phyloP scores from a whole-genome alignment of 495 filamentous ascomycete genomes.

The Lentithecium fluviatile region DNA sequence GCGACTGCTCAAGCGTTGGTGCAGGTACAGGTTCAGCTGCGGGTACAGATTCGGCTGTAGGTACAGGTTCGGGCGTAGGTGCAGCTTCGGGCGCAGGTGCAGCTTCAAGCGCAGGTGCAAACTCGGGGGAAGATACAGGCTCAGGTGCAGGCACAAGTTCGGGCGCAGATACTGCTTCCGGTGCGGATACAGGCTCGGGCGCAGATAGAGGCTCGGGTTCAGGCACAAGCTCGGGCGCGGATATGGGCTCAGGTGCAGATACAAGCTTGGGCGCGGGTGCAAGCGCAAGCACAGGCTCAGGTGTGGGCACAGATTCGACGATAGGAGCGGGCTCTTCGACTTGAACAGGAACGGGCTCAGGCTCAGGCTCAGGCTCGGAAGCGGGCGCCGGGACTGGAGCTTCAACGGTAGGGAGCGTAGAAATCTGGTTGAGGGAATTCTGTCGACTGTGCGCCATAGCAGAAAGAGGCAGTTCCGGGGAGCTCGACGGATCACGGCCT shows the following conservation, averaged over 20 bases:
- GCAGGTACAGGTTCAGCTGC: background rate
- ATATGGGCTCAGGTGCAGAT: background rate
- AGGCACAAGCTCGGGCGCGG: background rate
- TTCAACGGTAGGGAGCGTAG: slow-evolving; percentile 6
- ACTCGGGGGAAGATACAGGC: no score
- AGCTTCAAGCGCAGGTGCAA: no score
- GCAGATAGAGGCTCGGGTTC: background rate
- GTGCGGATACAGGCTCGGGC: background rate
- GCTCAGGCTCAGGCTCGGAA: background rate
- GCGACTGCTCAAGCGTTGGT: background rate
- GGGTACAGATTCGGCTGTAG: background rate
- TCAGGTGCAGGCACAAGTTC: no score
- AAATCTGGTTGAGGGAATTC: slow-evolving; percentile 36
- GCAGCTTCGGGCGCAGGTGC: background rate
- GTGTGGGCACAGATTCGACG: no score
- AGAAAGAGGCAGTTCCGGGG: slow-evolving; percentile 40
- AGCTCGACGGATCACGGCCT: slow-evolving; percentile 28
- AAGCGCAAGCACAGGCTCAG: background rate
- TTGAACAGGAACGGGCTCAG: no score
- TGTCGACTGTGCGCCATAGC: slow-evolving; percentile 39
- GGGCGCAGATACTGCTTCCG: no score
- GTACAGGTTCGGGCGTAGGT: background rate
- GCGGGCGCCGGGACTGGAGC: background rate
- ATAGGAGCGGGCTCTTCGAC: background rate
- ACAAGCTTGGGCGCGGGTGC: background rate